Evolutionary conservation across 768 basidiomycete species (phyloP).

Genomic region (Hortiboletus flavorubellus): DNA sequence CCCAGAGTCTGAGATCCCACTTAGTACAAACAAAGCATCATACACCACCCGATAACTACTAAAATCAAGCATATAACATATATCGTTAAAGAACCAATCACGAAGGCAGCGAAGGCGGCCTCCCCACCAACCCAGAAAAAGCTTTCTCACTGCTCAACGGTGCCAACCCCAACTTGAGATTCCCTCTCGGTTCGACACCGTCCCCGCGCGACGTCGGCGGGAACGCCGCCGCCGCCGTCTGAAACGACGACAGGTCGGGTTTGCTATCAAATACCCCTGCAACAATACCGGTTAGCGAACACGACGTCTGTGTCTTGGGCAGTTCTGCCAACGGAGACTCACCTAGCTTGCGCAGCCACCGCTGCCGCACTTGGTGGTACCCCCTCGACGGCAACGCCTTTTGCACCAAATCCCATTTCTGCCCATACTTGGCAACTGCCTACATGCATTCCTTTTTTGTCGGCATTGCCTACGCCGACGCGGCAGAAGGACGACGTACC

Average conservation of each 20-base stretch:
- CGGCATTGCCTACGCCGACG: neutral
- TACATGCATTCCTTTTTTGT: conserved; percentile 3
- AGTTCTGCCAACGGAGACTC: neutral
- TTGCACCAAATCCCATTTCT: conserved; percentile 41
- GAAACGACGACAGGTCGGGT: conserved; percentile 33
- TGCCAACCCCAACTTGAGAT: conserved; percentile 37
- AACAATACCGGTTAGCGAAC: neutral
- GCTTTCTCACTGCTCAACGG: conserved; percentile 36
- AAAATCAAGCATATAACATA: conserved; percentile 6
- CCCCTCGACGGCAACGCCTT: conserved; percentile 39
- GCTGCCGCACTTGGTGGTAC: conserved; percentile 42
- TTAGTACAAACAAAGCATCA: neutral
- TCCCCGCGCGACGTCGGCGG: conserved; percentile 13
- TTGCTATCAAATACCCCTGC: conserved; percentile 37
- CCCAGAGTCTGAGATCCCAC: neutral
- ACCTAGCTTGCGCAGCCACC: conserved; percentile 42
- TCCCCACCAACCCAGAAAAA: conserved; percentile 25
- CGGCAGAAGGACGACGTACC: conserved; percentile 16
- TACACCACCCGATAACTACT: conserved; percentile 6
- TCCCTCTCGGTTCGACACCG: conserved; percentile 28
- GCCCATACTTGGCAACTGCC: conserved; percentile 40
- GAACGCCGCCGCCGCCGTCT: conserved; percentile 23
- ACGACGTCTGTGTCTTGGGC: neutral
- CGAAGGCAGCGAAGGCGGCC: conserved; percentile 17
- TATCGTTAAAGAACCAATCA: conserved; percentile 1